A percentile compares a stretch with the other conserved stretches of the same genome.
Conservation (phyloP, 345 rosid species). For the Pugionium cornutum region DNA sequence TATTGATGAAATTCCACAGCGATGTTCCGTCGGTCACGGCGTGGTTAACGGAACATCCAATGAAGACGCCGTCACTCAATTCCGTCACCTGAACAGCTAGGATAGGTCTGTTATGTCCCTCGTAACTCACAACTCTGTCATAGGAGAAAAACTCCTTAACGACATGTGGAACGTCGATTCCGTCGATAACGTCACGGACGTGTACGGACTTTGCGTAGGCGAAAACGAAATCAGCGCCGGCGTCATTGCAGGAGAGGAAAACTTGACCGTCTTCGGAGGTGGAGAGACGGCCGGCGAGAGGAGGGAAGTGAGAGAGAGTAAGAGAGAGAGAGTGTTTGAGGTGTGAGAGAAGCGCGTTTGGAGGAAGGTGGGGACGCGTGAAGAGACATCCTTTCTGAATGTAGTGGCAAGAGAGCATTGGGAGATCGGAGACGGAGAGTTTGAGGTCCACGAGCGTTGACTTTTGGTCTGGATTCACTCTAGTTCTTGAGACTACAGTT, state of each 20-base stretch:
- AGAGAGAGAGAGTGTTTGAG: conserved; percentile 50
- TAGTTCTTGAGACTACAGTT: conserved; percentile 52
- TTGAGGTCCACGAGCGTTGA: conserved; percentile 65
- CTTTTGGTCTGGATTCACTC: conserved; percentile 52
- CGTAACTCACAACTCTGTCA: conserved; percentile 67
- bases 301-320: conserved; percentile 72
- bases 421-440: conserved; percentile 93
- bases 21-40: conserved; percentile 88
- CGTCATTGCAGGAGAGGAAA: conserved; percentile 65
- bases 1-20: conserved; percentile 90
- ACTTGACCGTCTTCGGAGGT: conserved; percentile 57
- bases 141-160: conserved; percentile 59
- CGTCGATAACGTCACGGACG: conserved; percentile 50
- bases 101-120: conserved; percentile 73
- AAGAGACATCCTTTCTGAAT: conserved; percentile 89
- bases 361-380: conserved; percentile 45
- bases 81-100: conserved; percentile 88
- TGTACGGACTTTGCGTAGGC: conserved; percentile 46
- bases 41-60: conserved; percentile 76
- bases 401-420: conserved; percentile 94
- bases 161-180: conserved; percentile 55
- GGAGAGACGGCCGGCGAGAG: conserved; percentile 81
- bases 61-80: conserved; percentile 69
- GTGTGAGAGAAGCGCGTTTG: conserved; percentile 45
- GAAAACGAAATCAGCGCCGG: conserved; percentile 65